Evolutionary conservation across 2,329 filamentous ascomycete species (phyloP).

Genomic region (Aspergillus quadrilineatus): DNA sequence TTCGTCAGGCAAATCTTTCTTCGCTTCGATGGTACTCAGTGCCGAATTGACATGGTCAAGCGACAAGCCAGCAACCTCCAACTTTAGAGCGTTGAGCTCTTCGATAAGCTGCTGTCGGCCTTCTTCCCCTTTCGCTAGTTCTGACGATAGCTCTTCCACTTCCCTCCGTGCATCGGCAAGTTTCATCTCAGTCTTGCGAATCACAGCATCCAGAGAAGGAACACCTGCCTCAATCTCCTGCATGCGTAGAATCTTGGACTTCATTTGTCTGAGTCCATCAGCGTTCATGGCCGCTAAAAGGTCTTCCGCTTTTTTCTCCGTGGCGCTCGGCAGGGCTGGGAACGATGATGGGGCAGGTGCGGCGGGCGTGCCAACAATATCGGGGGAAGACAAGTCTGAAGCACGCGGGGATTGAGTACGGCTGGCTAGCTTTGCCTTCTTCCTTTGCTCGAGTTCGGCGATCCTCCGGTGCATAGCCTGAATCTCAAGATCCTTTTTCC

Average conservation of each 20-base stretch:
- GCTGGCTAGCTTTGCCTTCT: slow-evolving; percentile 43
- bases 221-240: slow-evolving; percentile 51
- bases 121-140: slow-evolving; percentile 48
- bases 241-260: slow-evolving; percentile 43
- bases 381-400: slow-evolving; percentile 25
- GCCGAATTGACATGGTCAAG: slow-evolving; percentile 45
- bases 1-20: slow-evolving; percentile 15
- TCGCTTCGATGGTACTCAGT: slow-evolving; percentile 23
- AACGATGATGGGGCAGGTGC: not conserved
- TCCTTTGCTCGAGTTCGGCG: slow-evolving; percentile 48
- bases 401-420: slow-evolving; percentile 37
- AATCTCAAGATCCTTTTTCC: slow-evolving; percentile 50
- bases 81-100: slow-evolving; percentile 50
- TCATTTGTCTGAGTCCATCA: slow-evolving; percentile 32
- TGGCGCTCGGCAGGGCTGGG: not conserved
- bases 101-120: slow-evolving; percentile 45
- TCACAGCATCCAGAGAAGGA: slow-evolving; percentile 47
- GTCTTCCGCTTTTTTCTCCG: not conserved
- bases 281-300: slow-evolving; percentile 17
- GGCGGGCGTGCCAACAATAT: slow-evolving; percentile 9
- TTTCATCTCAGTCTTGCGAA: slow-evolving; percentile 37
- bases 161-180: slow-evolving; percentile 35
- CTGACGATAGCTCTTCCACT: slow-evolving; percentile 42
- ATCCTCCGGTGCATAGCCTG: slow-evolving; percentile 50
- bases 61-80: slow-evolving; percentile 49